Evolutionary conservation across 2,329 filamentous ascomycete genomes (phyloP).

Genomic region (Fusarium compactum): DNA sequence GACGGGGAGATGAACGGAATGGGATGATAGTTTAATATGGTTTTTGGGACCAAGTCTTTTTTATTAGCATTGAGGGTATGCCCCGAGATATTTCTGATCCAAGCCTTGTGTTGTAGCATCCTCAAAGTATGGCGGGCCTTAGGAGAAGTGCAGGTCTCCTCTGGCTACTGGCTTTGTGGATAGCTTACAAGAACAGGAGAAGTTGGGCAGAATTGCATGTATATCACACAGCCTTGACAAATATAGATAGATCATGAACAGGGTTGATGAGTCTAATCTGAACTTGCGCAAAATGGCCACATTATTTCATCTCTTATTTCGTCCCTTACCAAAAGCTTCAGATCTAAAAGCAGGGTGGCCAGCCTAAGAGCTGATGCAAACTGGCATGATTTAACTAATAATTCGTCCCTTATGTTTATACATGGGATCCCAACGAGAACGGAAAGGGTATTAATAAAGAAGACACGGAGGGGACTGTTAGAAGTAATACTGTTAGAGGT

Average conservation of each 20-base stretch:
- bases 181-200: slow-evolving; percentile 16
- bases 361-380: not conserved
- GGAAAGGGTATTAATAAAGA: not conserved
- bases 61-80: slow-evolving; percentile 24
- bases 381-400: not conserved
- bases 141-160: slow-evolving; percentile 53
- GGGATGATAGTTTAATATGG: slow-evolving; percentile 19
- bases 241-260: slow-evolving; percentile 9
- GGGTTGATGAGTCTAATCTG: not conserved
- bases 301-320: not conserved
- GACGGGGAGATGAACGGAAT: slow-evolving; percentile 24
- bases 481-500: not conserved
- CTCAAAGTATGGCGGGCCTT: slow-evolving; percentile 6
- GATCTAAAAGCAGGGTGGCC: not conserved
- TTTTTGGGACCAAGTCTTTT: slow-evolving; percentile 14
- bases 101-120: slow-evolving; percentile 10
- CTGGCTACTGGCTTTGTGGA: slow-evolving; percentile 24
- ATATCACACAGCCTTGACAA: slow-evolving; percentile 25
- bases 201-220: slow-evolving; percentile 35
- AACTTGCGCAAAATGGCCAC: not conserved
- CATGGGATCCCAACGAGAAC: not conserved
- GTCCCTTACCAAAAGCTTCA: not conserved
- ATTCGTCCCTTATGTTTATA: not conserved
- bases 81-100: slow-evolving; percentile 23
- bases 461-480: not conserved